These are phyloP conservation scores for Rhododendron molle DNA, from an alignment of 148 eudicot species.

Conservation along the genomic window DNA sequence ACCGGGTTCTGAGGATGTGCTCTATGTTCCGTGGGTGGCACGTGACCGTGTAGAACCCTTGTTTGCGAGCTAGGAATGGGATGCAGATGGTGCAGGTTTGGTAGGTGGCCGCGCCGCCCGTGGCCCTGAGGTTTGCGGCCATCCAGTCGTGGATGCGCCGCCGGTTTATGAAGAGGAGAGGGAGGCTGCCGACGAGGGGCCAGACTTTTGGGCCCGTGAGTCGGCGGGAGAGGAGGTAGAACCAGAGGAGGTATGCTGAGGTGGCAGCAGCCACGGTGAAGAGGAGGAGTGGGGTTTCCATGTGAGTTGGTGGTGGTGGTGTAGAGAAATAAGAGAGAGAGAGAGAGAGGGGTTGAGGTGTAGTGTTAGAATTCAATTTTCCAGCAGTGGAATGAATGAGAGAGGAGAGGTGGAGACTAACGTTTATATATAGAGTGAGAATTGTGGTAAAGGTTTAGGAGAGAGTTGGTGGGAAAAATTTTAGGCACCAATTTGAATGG, in stretches of 20 bases:
- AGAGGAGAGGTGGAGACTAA: conserved; percentile 15
- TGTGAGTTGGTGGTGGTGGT: not conserved
- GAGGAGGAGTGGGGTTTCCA: conserved; percentile 42
- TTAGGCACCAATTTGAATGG: not conserved
- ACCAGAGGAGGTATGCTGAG: conserved; percentile 63
- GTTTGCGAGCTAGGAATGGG: conserved; percentile 63
- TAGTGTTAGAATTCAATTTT: not conserved
- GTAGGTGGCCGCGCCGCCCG: conserved; percentile 55
- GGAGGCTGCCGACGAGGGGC: conserved; percentile 77
- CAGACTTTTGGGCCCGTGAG: conserved; percentile 57
- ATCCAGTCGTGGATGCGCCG: conserved; percentile 78
- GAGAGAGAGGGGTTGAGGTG: too few relatives aligned
- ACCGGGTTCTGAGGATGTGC: conserved; percentile 70
- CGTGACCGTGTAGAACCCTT: conserved; percentile 80
- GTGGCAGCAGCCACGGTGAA: conserved; percentile 27
- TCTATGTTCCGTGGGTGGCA: conserved; percentile 78
- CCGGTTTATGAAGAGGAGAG: conserved; percentile 49
- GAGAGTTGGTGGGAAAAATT: conserved; percentile 53
- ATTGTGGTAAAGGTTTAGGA: conserved; percentile 29
- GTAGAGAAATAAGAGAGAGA: too few relatives aligned
- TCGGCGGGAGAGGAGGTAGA: conserved; percentile 36
- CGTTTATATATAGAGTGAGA: conserved; percentile 24
- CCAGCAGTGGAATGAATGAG: conserved; percentile 16
- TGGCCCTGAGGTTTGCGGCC: conserved; percentile 48
- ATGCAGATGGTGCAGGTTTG: conserved; percentile 74